A percentile compares a stretch with the other conserved stretches of the same genome.
Conservation (phyloP, 164 flowering plant genomes). For the Pachysandra terminalis region DNA sequence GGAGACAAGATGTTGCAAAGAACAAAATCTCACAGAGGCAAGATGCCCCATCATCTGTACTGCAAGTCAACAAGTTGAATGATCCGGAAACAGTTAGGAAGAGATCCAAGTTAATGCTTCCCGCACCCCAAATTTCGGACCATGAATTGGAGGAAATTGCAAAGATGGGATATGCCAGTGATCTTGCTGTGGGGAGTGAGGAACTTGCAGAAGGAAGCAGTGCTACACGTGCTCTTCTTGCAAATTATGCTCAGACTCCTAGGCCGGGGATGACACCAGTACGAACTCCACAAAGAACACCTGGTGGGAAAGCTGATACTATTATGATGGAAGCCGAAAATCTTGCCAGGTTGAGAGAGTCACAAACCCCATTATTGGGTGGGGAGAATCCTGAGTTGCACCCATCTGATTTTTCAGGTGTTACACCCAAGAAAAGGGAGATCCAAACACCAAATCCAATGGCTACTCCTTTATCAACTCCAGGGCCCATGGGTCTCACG, state of each 20-base stretch:
- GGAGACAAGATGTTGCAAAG: slow-evolving; percentile 48
- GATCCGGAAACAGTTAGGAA: slow-evolving; percentile 93
- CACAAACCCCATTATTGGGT: slow-evolving; percentile 94
- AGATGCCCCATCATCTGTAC: slow-evolving; percentile 85
- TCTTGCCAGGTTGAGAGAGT: slow-evolving; percentile 82
- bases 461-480: slow-evolving; percentile 81
- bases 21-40: slow-evolving; percentile 52
- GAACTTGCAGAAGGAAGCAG: slow-evolving; percentile 82
- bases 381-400: slow-evolving; percentile 97
- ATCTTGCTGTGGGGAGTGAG: slow-evolving; percentile 66
- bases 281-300: slow-evolving; percentile 94
- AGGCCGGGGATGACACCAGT: slow-evolving; percentile 78
- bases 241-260: slow-evolving; percentile 84
- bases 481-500: slow-evolving; percentile 67
- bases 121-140: slow-evolving; percentile 94
- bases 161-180: slow-evolving; percentile 93
- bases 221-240: slow-evolving; percentile 91
- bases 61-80: slow-evolving; percentile 90
- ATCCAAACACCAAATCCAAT: slow-evolving; percentile 89
- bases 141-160: slow-evolving; percentile 95
- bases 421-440: slow-evolving; percentile 90
- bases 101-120: slow-evolving; percentile 89
- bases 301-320: slow-evolving; percentile 92
- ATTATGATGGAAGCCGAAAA: slow-evolving; percentile 99
- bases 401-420: slow-evolving; percentile 98